Base-by-base conservation (phyloP, 331 rosid genomes). In the Arachis monticola region DNA sequence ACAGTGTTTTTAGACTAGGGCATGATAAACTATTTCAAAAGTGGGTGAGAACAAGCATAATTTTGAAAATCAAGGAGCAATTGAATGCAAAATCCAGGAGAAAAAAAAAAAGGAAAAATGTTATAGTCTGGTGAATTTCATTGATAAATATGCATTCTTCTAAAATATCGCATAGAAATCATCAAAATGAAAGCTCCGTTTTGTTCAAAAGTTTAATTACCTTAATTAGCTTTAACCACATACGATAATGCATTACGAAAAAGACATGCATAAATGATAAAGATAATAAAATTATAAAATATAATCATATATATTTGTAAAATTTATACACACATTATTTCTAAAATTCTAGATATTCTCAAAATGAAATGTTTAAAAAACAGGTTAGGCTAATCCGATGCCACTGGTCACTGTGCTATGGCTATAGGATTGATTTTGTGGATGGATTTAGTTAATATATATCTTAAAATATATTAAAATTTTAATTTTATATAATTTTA, bases 121-220 rank as follows among this genome's bases (percentile, higher is more conserved):
- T 13, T 45, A 6, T 31, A 10, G 41, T 51, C 5, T 6, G 35
- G 4, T 13, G 30, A 52, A 13, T 47, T 5, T 69, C 10, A 10
- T 51, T 13, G 7, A 35, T 27, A 58, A 65, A 48, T 64, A 47
- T 8, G 3, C 7, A 1, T 44, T 10, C 50, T 12, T 61, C 38
- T 14, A 32, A 64, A 56, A 17, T n/a, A 12, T 44, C 27, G 42
- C 79, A 78, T 88, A 53, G 91, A 83, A 87, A 87, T 85, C 87
- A 91, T 84, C 89, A 83, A 75, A 78, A 27, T 61, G 92, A 91
- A 91, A 88, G 94, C 85, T 82, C 76, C 53, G 89, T 64, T 77
- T 74, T 59, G 78, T 73, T 79, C 60, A 79, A 73, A 80, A 64
- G 77, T 59, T 66, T 32, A 40, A 30, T 60, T 35, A 35, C 3